Base-by-base conservation (phyloP, 2,329 filamentous ascomycete species). In the Ampelomyces quisqualis region DNA sequence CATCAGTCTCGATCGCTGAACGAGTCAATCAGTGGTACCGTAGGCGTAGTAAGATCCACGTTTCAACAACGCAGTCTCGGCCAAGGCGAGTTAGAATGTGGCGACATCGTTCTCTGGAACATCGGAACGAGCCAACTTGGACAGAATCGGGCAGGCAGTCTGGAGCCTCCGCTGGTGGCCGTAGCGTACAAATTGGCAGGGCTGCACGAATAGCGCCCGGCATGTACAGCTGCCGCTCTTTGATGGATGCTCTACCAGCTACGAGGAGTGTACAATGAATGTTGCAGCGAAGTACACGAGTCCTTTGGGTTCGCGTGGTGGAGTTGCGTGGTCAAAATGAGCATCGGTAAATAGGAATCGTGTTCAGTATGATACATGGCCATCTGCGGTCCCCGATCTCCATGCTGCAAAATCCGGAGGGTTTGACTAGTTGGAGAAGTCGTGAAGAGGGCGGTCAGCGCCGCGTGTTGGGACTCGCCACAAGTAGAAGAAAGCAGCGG, bases 111-210 rank as follows among this genome's bases (percentile, higher is more conserved):
- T 33, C 37, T 33, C 21, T 27, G 22, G 29, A 21, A 39, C 29
- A 3, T 19, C 29, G 37, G 37, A 35, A 35, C 24, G 26, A 41
- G 38, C 44, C 41, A 49, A 37, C 44, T 40, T 57, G 41, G 49
- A 56, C 40, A 36, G 40, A 47, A 51, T 48, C 52, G 46, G 50
- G 48, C 44, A 51, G 47, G 54, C 29, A 47, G 45, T 51, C 51
- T 57, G 48, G 55, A 56, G 49, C 50, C 44, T 60, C 57, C 54
- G 55, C 43, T 48, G 36, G 46, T 45, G 45, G 51, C 55, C 53
- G 57, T 57, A 61, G 60, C 54, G 58, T 38, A 26, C 31, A 37
- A 33, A 29, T 43, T 33, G 45, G 43, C 50, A 47, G 27, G 45
- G 45, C 44, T 49, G 31, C 27, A 38, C 47, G 34, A 52, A 45